Percentiles rank a stretch among this genome's conserved stretches.
Evolutionary conservation across 768 basidiomycete species (phyloP).

Genomic region (Leccinum arenicola): DNA sequence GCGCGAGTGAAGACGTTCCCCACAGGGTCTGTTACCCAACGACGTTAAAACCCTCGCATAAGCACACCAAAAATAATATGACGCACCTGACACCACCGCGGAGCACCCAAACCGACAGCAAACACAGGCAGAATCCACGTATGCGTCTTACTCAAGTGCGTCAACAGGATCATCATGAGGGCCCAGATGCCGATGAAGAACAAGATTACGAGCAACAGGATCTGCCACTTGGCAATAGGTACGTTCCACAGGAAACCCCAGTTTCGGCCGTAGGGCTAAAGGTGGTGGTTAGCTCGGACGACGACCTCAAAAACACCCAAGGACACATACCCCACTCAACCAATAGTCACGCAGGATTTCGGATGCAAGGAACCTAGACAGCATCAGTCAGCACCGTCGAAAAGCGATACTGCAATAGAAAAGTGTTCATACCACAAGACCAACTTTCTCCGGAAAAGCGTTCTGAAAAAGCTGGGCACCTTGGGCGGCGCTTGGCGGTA

Average conservation of each 20-base stretch:
- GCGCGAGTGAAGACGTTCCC: conserved; percentile 90
- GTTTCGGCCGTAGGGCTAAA: conserved; percentile 86
- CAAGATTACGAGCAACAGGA: conserved; percentile 68
- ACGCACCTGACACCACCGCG: conserved; percentile 87
- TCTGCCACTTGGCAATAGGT: conserved; percentile 79
- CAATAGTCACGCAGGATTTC: conserved; percentile 92
- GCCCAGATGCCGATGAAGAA: conserved; percentile 94
- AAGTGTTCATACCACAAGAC: conserved; percentile 65
- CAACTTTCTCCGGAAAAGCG: conserved; percentile 85
- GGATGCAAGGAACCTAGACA: conserved; percentile 72
- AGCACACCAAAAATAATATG: neutral
- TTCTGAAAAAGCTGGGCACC: conserved; percentile 88
- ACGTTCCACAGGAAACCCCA: conserved; percentile 93
- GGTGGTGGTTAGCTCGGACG: conserved; percentile 8
- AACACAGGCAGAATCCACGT: conserved; percentile 95
- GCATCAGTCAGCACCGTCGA: neutral
- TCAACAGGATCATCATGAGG: conserved; percentile 67
- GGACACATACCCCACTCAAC: conserved; percentile 71
- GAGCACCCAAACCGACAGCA: conserved; percentile 91
- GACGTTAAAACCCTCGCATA: neutral
- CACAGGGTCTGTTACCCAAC: conserved; percentile 66
- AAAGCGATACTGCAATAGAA: neutral
- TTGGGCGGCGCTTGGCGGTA: conserved; percentile 92
- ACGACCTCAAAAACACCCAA: neutral
- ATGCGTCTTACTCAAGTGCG: conserved; percentile 87